Evolutionary conservation across 2,329 filamentous ascomycete genomes (phyloP), one percentile per base, ranked within the genome.

Genomic region (Clarireedia monteithiana): DNA sequence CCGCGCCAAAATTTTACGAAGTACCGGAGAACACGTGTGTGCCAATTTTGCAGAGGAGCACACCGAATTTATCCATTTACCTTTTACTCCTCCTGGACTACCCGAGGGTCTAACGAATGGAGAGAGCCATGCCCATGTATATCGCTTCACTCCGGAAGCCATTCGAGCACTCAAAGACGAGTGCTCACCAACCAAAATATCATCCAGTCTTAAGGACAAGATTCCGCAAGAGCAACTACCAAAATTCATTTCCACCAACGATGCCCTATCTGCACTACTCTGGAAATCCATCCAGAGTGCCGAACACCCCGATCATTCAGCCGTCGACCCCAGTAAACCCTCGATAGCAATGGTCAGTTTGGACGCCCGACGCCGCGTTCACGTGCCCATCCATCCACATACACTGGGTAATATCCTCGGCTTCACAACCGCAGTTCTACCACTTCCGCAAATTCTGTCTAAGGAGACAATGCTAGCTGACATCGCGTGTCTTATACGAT

Each of bases 81-180:
- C 49, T 14, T 51, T 51, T 6, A 42, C 38, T 40, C 49, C 49
- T 17, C 34, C 49, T 6, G 49, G 38, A 30, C 36, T 42, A 26
- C 49, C 49, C 10, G 49, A 51, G 6, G 15, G 15, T 23, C 24
- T 51, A 14, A 51, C 20, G n/a, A 40, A 51, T 2, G 48, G 48
- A 50, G 26, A 51, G 2, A 51, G 49, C n/a, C 49, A 51, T 51
- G 49, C 36, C 20, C 36, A 51, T n/a, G 49, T 51, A 5, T 51
- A 40, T 20, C 38, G 38, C 12, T 51, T 51, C n/a, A 40, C 38
- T n/a, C 34, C 34, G 5, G 49, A 51, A 42, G 34, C 49, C 34
- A 40, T 51, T 14, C 36, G 36, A 42, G 36, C 23, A 20, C 49
- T 51, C 24, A 51, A 51, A 30, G 38, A 51, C 7, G 49, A 51